Evolutionary conservation across 768 basidiomycete genomes (phyloP), one percentile per base, ranked within the genome.

Genomic region (Tylopilus intermedius): DNA sequence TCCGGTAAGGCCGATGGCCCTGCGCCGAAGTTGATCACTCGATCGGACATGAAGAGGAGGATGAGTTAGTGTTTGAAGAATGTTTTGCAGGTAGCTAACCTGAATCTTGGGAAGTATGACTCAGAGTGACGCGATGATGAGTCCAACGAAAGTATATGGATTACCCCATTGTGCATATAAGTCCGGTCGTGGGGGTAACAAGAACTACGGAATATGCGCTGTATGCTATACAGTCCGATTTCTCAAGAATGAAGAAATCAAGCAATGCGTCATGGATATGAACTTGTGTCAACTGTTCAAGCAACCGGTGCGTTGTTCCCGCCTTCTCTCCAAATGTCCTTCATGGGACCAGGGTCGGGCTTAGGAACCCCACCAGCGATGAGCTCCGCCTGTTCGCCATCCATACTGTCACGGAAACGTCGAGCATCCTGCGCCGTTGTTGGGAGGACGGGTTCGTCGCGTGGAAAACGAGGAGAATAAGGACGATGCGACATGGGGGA

Each of bases 1-100:
- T 83, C 78, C 14, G 96, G 96, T 39, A 99, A 77, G 0, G 90
- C 86, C 18, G 94, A 96, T 14, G 96, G 96, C 1, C 96, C 96
- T 47, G 96, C 87, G 47, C 92, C 90, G 69, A 98, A 92, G 76
- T 99, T 97, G 65, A 88, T 79, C 33, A 83, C 78, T 49, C 92
- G 79, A 49, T 54, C 51, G 38, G 63, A 56, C 66, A 67, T 67
- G 49, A 33, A 33, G 33, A 30, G 18, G 54, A 42, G n/a, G 43
- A 32, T 40, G 49, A n/a, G 37, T 38, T 9, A 14, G 27, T 8
- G 22, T 8, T 38, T 40, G 39, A 40, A 22, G 18, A 40, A 5
- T 40, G 8, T 40, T 30, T 40, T 11, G 21, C 21, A 40, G 39
- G 21, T 40, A 40, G 22, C 39, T 21, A 40, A 40, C 21, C 21